phyloP scores from a whole-genome alignment of 805 yeast species.

The Cyberlindnera xylosilytica region DNA sequence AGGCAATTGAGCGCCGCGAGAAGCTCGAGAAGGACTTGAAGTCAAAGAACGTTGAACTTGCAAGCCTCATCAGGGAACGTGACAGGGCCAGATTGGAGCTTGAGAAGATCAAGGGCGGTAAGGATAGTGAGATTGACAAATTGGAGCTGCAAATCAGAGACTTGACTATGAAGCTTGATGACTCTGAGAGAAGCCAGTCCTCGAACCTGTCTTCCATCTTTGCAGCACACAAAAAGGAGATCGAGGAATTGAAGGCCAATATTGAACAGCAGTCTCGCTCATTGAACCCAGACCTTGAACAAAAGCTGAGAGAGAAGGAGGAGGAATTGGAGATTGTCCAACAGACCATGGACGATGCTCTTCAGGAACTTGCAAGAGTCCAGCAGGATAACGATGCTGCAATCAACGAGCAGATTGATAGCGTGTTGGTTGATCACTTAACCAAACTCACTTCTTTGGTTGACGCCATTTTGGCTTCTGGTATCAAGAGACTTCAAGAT shows the following conservation, averaged over 20 bases:
- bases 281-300: conserved; percentile 35
- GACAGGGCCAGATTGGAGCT: conserved; percentile 84
- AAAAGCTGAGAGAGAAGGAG: conserved; percentile 59
- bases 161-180: conserved; percentile 53
- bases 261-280: conserved; percentile 27
- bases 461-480: conserved; percentile 69
- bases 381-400: conserved; percentile 47
- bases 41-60: conserved; percentile 81
- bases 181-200: conserved; percentile 59
- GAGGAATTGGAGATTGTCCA: conserved; percentile 76
- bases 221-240: conserved; percentile 60
- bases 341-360: conserved; percentile 74
- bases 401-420: conserved; percentile 57
- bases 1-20: conserved; percentile 80
- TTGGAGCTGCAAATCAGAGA: conserved; percentile 64
- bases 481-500: conserved; percentile 71
- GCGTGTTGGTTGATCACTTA: conserved; percentile 44
- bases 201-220: conserved; percentile 58
- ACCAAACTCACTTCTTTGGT: conserved; percentile 51
- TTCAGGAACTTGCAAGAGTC: conserved; percentile 52
- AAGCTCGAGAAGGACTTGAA: conserved; percentile 78
- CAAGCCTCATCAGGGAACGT: conserved; percentile 84
- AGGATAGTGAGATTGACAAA: conserved; percentile 61
- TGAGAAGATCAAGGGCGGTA: conserved; percentile 64
- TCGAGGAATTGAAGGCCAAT: conserved; percentile 45